Evolutionary conservation across 495 filamentous ascomycete genomes (phyloP).

Genomic region (Tuber umbilicatum): DNA sequence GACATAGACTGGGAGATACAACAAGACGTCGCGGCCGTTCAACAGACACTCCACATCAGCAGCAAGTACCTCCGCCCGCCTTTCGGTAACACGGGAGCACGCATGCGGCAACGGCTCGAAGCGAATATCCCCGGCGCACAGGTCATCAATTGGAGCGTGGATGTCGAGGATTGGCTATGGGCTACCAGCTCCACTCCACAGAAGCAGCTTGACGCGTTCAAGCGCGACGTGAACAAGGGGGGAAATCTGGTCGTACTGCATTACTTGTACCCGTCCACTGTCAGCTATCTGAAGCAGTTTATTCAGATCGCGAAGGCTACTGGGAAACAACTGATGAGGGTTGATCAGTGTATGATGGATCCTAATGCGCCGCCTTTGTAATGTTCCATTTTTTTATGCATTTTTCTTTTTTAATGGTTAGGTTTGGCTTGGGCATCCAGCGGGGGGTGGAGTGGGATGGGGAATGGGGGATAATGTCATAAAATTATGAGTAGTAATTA

Average conservation of each 20-base stretch:
- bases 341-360: slow-evolving; percentile 74
- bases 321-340: slow-evolving; percentile 65
- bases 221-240: slow-evolving; percentile 57
- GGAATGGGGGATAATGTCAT: not conserved
- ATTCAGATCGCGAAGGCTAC: slow-evolving; percentile 61
- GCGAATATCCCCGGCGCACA: slow-evolving; percentile 46
- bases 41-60: slow-evolving; percentile 48
- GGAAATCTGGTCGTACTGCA: slow-evolving; percentile 74
- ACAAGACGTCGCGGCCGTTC: slow-evolving; percentile 56
- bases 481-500: not conserved
- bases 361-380: slow-evolving; percentile 56
- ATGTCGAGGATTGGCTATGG: slow-evolving; percentile 67
- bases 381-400: not conserved
- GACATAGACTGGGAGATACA: slow-evolving; percentile 66
- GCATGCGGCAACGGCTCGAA: slow-evolving; percentile 60
- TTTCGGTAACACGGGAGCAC: slow-evolving; percentile 67
- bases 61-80: slow-evolving; percentile 67
- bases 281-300: slow-evolving; percentile 60
- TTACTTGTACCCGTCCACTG: slow-evolving; percentile 63
- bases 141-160: slow-evolving; percentile 63
- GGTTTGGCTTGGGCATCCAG: not conserved
- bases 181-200: slow-evolving; percentile 58
- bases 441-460: not conserved
- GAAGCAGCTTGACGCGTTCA: slow-evolving; percentile 69
- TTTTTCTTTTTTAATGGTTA: not conserved